These are phyloP conservation scores for Boletus sp. DNA, from an alignment of 768 basidiomycete genomes.

Conservation along the genomic window DNA sequence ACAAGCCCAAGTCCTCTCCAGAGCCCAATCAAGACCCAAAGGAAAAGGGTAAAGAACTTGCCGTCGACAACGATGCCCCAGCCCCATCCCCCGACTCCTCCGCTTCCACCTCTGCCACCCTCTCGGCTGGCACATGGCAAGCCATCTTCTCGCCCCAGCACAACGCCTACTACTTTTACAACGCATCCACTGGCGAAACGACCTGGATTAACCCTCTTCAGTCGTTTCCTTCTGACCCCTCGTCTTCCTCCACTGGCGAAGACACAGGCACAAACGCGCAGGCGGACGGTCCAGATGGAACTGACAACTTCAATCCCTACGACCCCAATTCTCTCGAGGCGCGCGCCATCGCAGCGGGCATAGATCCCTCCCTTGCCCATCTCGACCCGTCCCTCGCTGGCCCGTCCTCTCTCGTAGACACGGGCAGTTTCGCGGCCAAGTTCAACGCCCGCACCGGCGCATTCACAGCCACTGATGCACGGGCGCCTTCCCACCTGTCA, in stretches of 20 bases:
- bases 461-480: conserved; percentile 61
- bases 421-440: conserved; percentile 58
- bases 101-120: conserved; percentile 15
- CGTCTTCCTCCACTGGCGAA: conserved; percentile 18
- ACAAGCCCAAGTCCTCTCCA: not conserved
- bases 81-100: not conserved
- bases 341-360: conserved; percentile 73
- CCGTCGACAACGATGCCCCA: not conserved
- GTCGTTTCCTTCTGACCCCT: conserved; percentile 28
- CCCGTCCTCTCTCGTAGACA: conserved; percentile 27
- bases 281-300: conserved; percentile 18
- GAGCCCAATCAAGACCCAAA: conserved; percentile 1
- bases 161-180: conserved; percentile 85
- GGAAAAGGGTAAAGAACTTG: conserved; percentile 3
- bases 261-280: conserved; percentile 21
- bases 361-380: conserved; percentile 77
- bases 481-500: conserved; percentile 72
- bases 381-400: conserved; percentile 69
- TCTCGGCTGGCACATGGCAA: conserved; percentile 57
- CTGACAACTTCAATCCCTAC: conserved; percentile 18
- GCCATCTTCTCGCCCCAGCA: conserved; percentile 76
- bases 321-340: conserved; percentile 53
- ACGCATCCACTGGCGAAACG: conserved; percentile 69
- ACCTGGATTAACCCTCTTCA: conserved; percentile 81
- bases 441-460: conserved; percentile 82